Base-by-base conservation (phyloP, 1,284 basidiomycete genomes). In the Gymnopus androsaceus region DNA sequence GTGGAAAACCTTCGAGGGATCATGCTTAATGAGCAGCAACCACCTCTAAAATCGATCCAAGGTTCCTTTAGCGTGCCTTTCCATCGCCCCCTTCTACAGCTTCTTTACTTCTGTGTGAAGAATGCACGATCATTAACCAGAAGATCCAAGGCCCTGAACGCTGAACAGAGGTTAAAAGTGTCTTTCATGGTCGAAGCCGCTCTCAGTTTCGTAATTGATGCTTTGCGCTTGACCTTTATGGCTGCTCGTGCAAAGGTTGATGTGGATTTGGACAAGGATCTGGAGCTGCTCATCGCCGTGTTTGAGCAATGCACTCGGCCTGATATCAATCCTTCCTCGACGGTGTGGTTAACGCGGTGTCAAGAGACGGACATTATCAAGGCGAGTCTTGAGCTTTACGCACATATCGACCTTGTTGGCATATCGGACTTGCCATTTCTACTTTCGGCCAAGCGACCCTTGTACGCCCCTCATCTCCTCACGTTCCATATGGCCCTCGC, bases 401-500 rank as follows among this genome's bases (percentile, higher is more conserved):
- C 80, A 27, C 80, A 83, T 53, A 81, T 83, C 45, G 90, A 92
- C 60, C 71, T 92, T 6, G 80, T 82, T 25, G 90, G 90, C 12
- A 68, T 87, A 23, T 81, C 84, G 9, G 83, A 89, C 61, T 67
- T 88, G 1, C 72, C 80, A 2, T 72, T 86, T 11, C 78, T 88
- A n/a, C 73, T 84, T 17, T 65, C 78, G 0, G 80, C 82, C 44
- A 86, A 85, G 56, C 78, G 81, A 58, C 84, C 88, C 25, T 70
- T 92, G 30, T 90, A 90, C 71, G 78, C 86, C 6, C 81, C 86
- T 7, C 84, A 92, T 60, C 74, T 97, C 55, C 81, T 97, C 51
- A 75, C 88, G 11, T 89, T 98, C 73, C 91, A 97, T 65, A 88
- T 94, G 73, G 83, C 92, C 0, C 75, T 98, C n/a, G 91, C 92